Base-by-base conservation (phyloP, 371 early-diverging fungal species). In the Modicella reniformis region DNA sequence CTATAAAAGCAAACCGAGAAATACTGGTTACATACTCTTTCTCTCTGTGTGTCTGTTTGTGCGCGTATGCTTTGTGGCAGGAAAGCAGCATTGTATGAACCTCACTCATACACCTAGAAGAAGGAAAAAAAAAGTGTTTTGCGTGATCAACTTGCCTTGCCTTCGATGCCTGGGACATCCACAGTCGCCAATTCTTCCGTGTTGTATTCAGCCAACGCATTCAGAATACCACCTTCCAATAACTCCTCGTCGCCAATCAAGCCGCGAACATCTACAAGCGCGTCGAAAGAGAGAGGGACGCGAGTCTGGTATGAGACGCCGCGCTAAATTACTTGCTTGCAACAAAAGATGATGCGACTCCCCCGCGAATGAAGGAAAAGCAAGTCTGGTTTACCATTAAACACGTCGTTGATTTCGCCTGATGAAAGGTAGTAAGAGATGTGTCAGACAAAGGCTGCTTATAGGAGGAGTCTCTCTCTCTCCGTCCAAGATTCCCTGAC, bases 381-480 rank as follows among this genome's bases (percentile, higher is more conserved):
- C 41, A 32, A 12, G 28, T 0, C 13, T 33, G 9, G 44, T n/a
- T 40, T 44, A 95, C 96, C 96, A 67, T 94, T 95, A 72, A 94
- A 94, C 19, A 98, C 96, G 80, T 97, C 96, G 80, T 93, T 92
- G n/a, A 96, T 89, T 87, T 97, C 97, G 50, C 76, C 76, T 74
- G 17, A 10, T 69, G 12, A 10, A 47, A 17, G 17, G 28, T 48
- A 12, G 23, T 28, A 49, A 41, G 12, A 40, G 44, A 56, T 13
- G 32, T 19, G 33, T 30, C 7, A 28, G 30, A 5, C 7, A 33
- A 17, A 65, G 25, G 37, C 10, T n/a, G 5, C n/a, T n/a, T n/a
- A 21, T 48, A 19, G 4, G 48, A 6, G 5, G 19, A 48, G 21
- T 19, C 21, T 19, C 19, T 21, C 5, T 48, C 5, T 5, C 48